phyloP scores from a whole-genome alignment of 1,284 basidiomycete species.

The Cryptococcus amylolentus region DNA sequence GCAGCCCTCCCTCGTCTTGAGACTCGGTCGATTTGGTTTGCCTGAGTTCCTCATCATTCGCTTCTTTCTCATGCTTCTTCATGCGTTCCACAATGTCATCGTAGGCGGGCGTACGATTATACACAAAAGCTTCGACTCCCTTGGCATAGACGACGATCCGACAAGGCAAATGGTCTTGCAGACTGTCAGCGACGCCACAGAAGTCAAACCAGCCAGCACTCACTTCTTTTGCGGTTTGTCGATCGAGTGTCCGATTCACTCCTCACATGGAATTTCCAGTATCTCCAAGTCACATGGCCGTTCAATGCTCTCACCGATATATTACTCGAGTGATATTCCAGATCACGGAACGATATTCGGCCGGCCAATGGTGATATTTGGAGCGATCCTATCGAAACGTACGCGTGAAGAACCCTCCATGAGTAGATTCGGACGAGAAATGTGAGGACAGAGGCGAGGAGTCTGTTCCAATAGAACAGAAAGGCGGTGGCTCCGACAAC shows the following conservation, averaged over 20 bases:
- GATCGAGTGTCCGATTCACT: constrained; percentile 51
- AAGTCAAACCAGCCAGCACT: constrained; percentile 5
- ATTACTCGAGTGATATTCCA: constrained; percentile 84
- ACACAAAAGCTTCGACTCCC: constrained; percentile 85
- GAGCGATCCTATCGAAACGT: constrained; percentile 60
- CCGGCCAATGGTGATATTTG: constrained; percentile 86
- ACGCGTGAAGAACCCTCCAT: constrained; percentile 46
- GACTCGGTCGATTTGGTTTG: constrained; percentile 7
- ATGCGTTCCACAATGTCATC: constrained; percentile 77
- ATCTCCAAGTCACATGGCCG: constrained; percentile 81
- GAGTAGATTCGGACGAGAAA: constrained; percentile 41
- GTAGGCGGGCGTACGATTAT: constrained; percentile 81
- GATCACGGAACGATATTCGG: constrained; percentile 76
- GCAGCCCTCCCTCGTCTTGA: not conserved
- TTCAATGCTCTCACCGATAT: constrained; percentile 77
- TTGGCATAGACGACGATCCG: constrained; percentile 72
- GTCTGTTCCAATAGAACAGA: constrained; percentile 85
- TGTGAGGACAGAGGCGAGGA: constrained; percentile 64
- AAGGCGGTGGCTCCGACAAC: constrained; percentile 64
- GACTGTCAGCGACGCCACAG: not conserved
- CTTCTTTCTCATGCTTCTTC: constrained; percentile 49
- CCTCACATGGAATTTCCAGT: constrained; percentile 75
- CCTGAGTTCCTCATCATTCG: constrained; percentile 1
- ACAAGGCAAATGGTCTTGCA: constrained; percentile 57
- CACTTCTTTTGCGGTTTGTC: constrained; percentile 32